phyloP scores from a whole-genome alignment of 306 rosid genomes.

The Medicago truncatula region DNA sequence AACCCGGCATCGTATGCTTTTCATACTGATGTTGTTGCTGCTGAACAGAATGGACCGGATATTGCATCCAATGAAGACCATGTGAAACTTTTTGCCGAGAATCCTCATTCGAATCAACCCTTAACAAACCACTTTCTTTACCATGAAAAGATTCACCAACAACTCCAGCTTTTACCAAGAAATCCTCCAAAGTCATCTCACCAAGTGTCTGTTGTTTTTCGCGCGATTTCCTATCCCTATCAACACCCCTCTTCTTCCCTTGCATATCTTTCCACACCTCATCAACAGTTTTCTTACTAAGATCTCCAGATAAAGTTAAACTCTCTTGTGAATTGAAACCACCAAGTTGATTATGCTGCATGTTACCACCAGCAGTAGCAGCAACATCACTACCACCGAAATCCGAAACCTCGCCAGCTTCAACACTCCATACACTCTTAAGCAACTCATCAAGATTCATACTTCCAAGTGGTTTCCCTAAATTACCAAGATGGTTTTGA shows the following conservation, averaged over 20 bases:
- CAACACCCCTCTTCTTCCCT: conserved; percentile 53
- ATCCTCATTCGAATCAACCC: conserved; percentile 41
- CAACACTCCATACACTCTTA: conserved; percentile 81
- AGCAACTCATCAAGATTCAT: conserved; percentile 96
- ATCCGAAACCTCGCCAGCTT: conserved; percentile 60
- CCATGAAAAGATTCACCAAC: conserved; percentile 57
- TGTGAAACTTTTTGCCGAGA: conserved; percentile 55
- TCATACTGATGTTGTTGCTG: conserved; percentile 50
- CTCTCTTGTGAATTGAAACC: conserved; percentile 69
- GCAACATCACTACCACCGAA: conserved; percentile 45
- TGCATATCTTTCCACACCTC: conserved; percentile 98
- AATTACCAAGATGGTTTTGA: conserved; percentile 88
- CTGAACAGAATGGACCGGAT: conserved; percentile 49
- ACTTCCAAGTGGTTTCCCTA: conserved; percentile 92
- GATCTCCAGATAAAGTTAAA: conserved; percentile 63
- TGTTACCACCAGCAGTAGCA: conserved; percentile 25
- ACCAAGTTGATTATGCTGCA: conserved; percentile 55
- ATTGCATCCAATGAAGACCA: conserved; percentile 77
- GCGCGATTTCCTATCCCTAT: conserved; percentile 52
- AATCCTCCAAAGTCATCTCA: conserved; percentile 97
- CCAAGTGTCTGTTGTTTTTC: conserved; percentile 81
- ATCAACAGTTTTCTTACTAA: conserved; percentile 91
- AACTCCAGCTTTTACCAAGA: conserved; percentile 91
- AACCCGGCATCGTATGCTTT: conserved; percentile 65
- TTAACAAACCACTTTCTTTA: conserved; percentile 49